Base-by-base conservation (phyloP, 306 rosid genomes). In the Inga laurina region DNA sequence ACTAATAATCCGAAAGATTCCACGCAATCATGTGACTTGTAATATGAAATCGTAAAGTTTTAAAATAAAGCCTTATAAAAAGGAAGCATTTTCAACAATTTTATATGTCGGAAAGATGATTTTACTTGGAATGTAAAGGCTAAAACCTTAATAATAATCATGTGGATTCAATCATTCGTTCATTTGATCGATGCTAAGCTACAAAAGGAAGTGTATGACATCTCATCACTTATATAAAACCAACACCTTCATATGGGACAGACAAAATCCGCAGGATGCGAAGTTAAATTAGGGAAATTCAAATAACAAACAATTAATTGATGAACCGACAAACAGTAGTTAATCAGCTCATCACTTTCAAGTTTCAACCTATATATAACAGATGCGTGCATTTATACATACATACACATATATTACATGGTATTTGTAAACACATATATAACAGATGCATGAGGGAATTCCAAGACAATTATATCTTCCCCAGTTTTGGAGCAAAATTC, bases 211-310 rank as follows among this genome's bases (percentile, higher is more conserved):
- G 72, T 82, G 76, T 39, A 24, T 76, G 80, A 83, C 81, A 83
- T 80, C 82, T 87, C 79, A 86, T 87, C 81, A 86, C 86, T 71
- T 81, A 2, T 52, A n/a, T 57, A n/a, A 21, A 84, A 85, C 82
- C 79, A 85, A 78, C 79, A 82, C 83, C 76, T 70, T 75, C 86
- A 74, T 6, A 48, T 54, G 87, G 78, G 79, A 84, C 71, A 65
- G 76, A 82, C 85, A 81, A 89, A 91, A 80, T 87, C 83, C 82
- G 73, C 80, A 83, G 84, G 85, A 86, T 86, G 89, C 83, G 67
- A 81, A 45, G 78, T 44, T 86, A 88, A 84, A 69, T 57, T 76
- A 62, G 81, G 85, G 81, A 54, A 89, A 88, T 74, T 49, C 61
- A 77, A 72, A 68, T 69, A 79, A 80, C 57, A 77, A 52, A 81